phyloP scores from a whole-genome alignment of 176 grass and related monocot species.

The sorghum (Sorghum bicolor) region Sorghum_bicolor_NCBIv3 NC_012876.2:63470001-63470500 shows the following conservation, averaged over 20 bases:
- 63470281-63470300: background rate
- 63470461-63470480: background rate
- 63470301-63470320: background rate
- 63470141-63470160: background rate
- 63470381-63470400: background rate
- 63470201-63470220: constrained; percentile 22
- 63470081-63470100: constrained; percentile 10
- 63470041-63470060: background rate
- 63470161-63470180: background rate
- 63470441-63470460: background rate
- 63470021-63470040: background rate
- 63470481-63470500: background rate
- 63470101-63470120: constrained; percentile 10
- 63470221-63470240: background rate
- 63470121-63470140: background rate
- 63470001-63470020: background rate
- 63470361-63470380: background rate
- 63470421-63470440: background rate
- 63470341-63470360: background rate
- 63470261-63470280: background rate
- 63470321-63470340: too few relatives aligned
- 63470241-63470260: background rate
- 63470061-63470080: background rate
- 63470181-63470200: background rate
- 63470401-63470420: background rate